These are phyloP conservation scores for Blastobotrys persicus DNA, from an alignment of 1,139 yeast genomes.

Conservation along the genomic window DNA sequence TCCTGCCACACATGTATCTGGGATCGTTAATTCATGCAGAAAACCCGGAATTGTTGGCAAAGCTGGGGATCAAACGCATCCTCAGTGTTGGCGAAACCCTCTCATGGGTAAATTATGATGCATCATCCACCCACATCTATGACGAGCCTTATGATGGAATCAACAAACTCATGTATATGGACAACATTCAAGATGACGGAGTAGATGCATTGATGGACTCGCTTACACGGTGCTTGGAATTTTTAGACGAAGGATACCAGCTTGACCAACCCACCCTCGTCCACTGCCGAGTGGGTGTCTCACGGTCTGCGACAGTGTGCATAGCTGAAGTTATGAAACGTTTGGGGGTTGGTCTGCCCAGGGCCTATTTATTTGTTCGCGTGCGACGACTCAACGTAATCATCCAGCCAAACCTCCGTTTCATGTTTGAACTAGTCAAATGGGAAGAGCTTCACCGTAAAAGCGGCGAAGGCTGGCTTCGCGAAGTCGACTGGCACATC, in stretches of 20 bases:
- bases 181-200: slow-evolving; percentile 51
- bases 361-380: slow-evolving; percentile 77
- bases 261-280: slow-evolving; percentile 56
- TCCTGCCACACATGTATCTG: slow-evolving; percentile 77
- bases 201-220: slow-evolving; percentile 45
- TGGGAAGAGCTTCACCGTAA: slow-evolving; percentile 58
- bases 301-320: slow-evolving; percentile 85
- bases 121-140: slow-evolving; percentile 10
- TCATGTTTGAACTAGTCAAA: slow-evolving; percentile 79
- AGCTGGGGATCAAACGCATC: slow-evolving; percentile 68
- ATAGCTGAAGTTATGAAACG: slow-evolving; percentile 87
- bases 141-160: slow-evolving; percentile 29
- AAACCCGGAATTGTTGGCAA: slow-evolving; percentile 58
- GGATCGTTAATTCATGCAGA: slow-evolving; percentile 87
- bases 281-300: slow-evolving; percentile 91
- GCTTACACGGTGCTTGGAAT: slow-evolving; percentile 43
- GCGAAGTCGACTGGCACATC: slow-evolving; percentile 89
- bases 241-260: slow-evolving; percentile 43
- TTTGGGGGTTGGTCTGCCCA: slow-evolving; percentile 58
- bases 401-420: slow-evolving; percentile 83
- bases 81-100: slow-evolving; percentile 85
- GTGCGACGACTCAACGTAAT: slow-evolving; percentile 83
- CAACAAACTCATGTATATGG: slow-evolving; percentile 41
- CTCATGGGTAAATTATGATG: slow-evolving; percentile 47
- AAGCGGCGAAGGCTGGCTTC: slow-evolving; percentile 41